Evolutionary conservation across 2,329 filamentous ascomycete genomes (phyloP), one percentile per base, ranked within the genome.

Genomic region (Delphinella strobiligena): DNA sequence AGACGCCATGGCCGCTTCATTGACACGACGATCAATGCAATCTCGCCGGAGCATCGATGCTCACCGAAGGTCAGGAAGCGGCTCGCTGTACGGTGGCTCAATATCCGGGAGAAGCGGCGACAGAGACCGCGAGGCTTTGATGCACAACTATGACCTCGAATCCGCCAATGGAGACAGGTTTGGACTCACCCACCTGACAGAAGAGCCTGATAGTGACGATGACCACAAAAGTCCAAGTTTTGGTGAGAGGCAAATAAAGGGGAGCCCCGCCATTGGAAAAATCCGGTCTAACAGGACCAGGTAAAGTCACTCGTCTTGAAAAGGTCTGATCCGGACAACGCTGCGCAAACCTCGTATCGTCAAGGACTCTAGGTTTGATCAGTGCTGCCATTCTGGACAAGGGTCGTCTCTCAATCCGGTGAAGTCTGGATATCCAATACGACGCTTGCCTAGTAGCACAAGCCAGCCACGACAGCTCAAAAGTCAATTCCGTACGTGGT

Each of bases 11-110:
- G 86, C 87, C 19, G 84, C 83, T 48, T 75, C 93, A 49, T 84
- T 91, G 54, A 96, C 91, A 14, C 78, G 93, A 44, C 75, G 87
- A 48, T 93, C 85, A 55, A 95, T 98, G 86, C 91, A 96, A 58
- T 72, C 82, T 5, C 73, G 89, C 49, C 72, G 91, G 48, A 91
- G 82, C 51, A 47, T 43, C 30, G 51, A 53, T 32, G 58, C 61
- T 34, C 64, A 62, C 19, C 66, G 68, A 42, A 64, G 74, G 39
- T 78, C 75, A 54, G 79, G 77, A 52, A 61, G 58, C 19, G 58
- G 45, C 31, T 40, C 57, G 16, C 42, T 54, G 10, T 31, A 50
- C 44, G 43, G 51, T 49, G n/a, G 37, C 42, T 36, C 30, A 34
- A n/a, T n/a, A n/a, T n/a, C n/a, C n/a, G n/a, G 4, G 43, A 33